Evolutionary conservation across 441 rosid genomes (phyloP).

Genomic region (Manihot esculenta): DNA sequence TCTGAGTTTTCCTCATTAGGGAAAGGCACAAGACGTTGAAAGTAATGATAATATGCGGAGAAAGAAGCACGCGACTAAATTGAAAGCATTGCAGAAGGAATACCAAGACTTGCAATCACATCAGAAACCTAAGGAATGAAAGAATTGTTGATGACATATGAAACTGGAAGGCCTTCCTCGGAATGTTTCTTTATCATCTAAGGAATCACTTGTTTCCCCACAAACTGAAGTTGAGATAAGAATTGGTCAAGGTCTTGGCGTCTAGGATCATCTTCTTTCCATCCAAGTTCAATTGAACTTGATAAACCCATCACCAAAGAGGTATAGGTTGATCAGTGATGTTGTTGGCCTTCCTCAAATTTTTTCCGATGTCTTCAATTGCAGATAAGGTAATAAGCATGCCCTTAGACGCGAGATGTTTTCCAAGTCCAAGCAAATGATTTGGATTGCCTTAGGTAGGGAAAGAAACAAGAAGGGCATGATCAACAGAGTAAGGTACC

Average conservation of each 20-base stretch:
- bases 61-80: constrained; percentile 78
- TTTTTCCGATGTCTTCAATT: constrained; percentile 43
- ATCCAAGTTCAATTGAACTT: constrained; percentile 56
- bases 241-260: constrained; percentile 41
- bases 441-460: constrained; percentile 78
- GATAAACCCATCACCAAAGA: constrained; percentile 60
- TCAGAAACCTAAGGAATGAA: constrained; percentile 85
- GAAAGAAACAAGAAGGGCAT: constrained; percentile 65
- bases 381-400: constrained; percentile 66
- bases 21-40: constrained; percentile 44
- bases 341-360: constrained; percentile 47
- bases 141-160: constrained; percentile 72
- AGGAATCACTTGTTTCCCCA: constrained; percentile 43
- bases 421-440: constrained; percentile 75
- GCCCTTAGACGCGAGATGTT: constrained; percentile 69
- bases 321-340: constrained; percentile 43
- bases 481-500: constrained; percentile 43
- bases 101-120: constrained; percentile 56
- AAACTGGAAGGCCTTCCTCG: constrained; percentile 55
- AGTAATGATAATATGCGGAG: constrained; percentile 55
- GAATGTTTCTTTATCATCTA: constrained; percentile 41
- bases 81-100: constrained; percentile 87
- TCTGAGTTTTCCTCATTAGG: constrained; percentile 53
- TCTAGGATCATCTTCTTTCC: constrained; percentile 53
- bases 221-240: constrained; percentile 49